Base-by-base conservation (phyloP, 2,329 filamentous ascomycete genomes). In the Pseudogymnoascus sp. region DNA sequence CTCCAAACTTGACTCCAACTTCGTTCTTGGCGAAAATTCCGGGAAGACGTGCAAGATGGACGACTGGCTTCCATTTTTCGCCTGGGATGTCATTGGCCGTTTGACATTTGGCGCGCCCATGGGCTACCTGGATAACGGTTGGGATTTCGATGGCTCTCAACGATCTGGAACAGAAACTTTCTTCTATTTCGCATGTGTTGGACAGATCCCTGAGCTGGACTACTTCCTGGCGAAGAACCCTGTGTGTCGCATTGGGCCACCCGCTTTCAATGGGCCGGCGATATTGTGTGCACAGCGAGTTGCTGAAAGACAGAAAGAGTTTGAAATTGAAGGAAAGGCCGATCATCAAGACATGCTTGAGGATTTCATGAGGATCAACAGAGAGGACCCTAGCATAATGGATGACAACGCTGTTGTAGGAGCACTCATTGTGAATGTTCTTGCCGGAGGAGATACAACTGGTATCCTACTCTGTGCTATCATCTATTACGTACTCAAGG, bases 71-170 rank as follows among this genome's bases (percentile, higher is more conserved):
- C 37, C 69, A 8, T 79, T 65, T 42, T 77, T 73, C 64, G 70
- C 75, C 6, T 77, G 74, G 67, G 76, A 78, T 65, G 72, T 77
- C 1, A 73, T 78, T 64, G 72, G 73, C 12, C 69, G 75, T 56
- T 60, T 78, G n/a, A 75, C 73, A n/a, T 78, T 77, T 53, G 72
- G 74, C 14, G 71, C 69, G 5, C 71, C 73, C 46, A 76, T 77
- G 66, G 75, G 76, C 3, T 77, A 77, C 65, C 65, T 78, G 25
- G 67, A 75, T 37, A 65, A 70, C 6, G 67, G 71, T 3, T 62
- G 65, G 5, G 77, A 79, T 63, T 62, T 74, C 62, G 68, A 69
- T 16, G 72, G 71, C 5, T 73, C 72, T 53, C 75, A 78, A 21
- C 64, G 21, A 12, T 61, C 61, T 8, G 38, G 63, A 3, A 62